Conservation (phyloP, 805 yeast species). For the Cyberlindnera amylophila region DNA sequence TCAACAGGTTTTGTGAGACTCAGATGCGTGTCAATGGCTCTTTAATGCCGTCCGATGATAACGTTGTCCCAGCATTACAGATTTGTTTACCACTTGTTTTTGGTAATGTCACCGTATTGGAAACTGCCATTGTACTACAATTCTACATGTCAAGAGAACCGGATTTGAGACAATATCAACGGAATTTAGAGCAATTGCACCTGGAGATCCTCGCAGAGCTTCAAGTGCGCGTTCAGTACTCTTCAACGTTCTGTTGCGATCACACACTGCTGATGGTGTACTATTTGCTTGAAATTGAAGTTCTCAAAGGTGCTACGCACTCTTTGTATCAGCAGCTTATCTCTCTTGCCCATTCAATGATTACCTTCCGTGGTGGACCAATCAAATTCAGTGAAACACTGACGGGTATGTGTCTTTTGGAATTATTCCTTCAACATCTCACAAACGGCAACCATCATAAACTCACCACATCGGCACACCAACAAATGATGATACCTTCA, state of each 20-base stretch:
- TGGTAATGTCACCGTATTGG: conserved; percentile 10
- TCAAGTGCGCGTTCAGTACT: conserved; percentile 2
- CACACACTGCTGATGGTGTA: conserved; percentile 7
- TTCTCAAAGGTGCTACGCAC: conserved; percentile 5
- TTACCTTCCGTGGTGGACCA: conserved; percentile 10
- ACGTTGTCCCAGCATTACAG: conserved; percentile 7
- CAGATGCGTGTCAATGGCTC: background rate
- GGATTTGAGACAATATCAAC: background rate
- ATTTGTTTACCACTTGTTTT: conserved; percentile 9
- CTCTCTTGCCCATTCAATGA: background rate
- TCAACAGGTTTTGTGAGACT: conserved; percentile 3
- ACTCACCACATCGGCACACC: too few species aligned
- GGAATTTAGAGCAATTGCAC: conserved; percentile 3
- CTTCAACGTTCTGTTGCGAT: conserved; percentile 9
- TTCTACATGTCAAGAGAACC: conserved; percentile 2
- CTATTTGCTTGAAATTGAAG: conserved; percentile 8
- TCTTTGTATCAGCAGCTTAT: conserved; percentile 6
- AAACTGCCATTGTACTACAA: conserved; percentile 5
- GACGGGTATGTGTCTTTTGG: conserved; percentile 10
- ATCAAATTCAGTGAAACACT: conserved; percentile 8
- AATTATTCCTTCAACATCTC: conserved; percentile 3
- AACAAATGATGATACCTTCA: too few species aligned
- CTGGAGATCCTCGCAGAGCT: conserved; percentile 4
- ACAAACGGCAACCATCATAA: conserved; percentile 3
- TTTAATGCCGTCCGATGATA: background rate